Evolutionary conservation across 2,329 filamentous ascomycete species (phyloP).

Genomic region (Didymosphaeria variabile): DNA sequence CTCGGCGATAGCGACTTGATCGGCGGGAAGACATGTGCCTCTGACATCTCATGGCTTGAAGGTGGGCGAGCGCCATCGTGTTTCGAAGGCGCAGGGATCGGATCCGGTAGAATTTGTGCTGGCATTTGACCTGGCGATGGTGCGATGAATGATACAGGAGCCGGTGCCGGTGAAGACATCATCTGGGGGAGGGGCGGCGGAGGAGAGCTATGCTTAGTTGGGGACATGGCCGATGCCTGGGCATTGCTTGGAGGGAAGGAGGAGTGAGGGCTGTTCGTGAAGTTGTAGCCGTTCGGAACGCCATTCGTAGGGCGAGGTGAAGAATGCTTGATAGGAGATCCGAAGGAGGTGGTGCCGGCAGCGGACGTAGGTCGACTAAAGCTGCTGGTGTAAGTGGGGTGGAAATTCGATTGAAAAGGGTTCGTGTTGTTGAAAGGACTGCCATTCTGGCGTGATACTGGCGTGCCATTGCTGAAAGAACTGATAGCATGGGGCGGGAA

Average conservation of each 20-base stretch:
- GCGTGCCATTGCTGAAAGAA: constrained; percentile 37
- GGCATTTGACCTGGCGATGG: constrained; percentile 43
- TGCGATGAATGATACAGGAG: constrained; percentile 32
- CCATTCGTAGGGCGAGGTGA: constrained; percentile 47
- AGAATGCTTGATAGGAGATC: constrained; percentile 49
- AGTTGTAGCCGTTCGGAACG: constrained; percentile 42
- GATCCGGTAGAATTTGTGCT: constrained; percentile 45
- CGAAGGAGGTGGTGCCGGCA: constrained; percentile 29
- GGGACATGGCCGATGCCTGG: constrained; percentile 48
- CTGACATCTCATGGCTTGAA: constrained; percentile 44
- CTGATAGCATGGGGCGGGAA: constrained; percentile 39
- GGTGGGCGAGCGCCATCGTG: constrained; percentile 50
- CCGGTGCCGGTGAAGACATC: constrained; percentile 42
- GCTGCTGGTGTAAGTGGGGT: constrained; percentile 33
- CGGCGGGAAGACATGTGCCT: constrained; percentile 64
- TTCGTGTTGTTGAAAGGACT: constrained; percentile 35
- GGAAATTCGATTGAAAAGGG: constrained; percentile 31
- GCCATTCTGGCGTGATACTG: constrained; percentile 39
- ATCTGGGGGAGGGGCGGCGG: constrained; percentile 45
- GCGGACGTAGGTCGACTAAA: constrained; percentile 45
- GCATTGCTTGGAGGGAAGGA: constrained; percentile 53
- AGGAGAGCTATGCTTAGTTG: constrained; percentile 51
- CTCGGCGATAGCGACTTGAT: constrained; percentile 66
- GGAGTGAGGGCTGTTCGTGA: constrained; percentile 55
- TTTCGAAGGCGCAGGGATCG: constrained; percentile 57